Conservation (phyloP, 208 protist genomes). For the Leishmania tarentolae region DNA sequence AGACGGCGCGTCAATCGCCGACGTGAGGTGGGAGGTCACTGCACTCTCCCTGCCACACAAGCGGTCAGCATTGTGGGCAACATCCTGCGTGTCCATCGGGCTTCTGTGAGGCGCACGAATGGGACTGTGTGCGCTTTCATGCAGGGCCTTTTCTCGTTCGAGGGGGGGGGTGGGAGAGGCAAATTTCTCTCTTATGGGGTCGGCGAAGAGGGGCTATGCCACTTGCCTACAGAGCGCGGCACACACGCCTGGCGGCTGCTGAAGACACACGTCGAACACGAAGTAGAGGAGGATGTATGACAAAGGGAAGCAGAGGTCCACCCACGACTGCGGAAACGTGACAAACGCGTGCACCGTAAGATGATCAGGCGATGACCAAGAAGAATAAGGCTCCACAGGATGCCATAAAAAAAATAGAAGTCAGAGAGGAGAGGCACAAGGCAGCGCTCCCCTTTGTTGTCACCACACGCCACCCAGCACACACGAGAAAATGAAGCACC, state of each 20-base stretch:
- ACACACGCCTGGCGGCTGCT: not conserved
- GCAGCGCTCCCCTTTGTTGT: not conserved
- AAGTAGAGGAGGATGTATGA: not conserved
- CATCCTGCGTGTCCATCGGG: not conserved
- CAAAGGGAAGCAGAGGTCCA: not conserved
- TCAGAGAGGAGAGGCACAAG: not conserved
- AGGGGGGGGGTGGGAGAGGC: not conserved
- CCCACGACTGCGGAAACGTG: not conserved
- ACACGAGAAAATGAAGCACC: not conserved
- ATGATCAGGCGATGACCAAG: too few species aligned
- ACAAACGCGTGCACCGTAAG: not conserved
- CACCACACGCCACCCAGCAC: not conserved
- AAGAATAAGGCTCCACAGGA: too few species aligned
- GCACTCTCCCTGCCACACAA: not conserved
- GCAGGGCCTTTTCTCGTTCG: not conserved
- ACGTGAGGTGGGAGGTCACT: not conserved
- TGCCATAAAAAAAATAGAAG: too few species aligned
- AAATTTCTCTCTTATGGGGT: not conserved
- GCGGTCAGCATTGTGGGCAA: not conserved
- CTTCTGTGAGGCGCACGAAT: not conserved
- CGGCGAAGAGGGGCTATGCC: not conserved
- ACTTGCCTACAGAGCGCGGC: too few species aligned
- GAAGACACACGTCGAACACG: not conserved
- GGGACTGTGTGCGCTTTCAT: not conserved
- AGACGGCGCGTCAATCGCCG: not conserved